Conservation (phyloP, 129 eudicot species). For the Erigeron canadensis region DNA sequence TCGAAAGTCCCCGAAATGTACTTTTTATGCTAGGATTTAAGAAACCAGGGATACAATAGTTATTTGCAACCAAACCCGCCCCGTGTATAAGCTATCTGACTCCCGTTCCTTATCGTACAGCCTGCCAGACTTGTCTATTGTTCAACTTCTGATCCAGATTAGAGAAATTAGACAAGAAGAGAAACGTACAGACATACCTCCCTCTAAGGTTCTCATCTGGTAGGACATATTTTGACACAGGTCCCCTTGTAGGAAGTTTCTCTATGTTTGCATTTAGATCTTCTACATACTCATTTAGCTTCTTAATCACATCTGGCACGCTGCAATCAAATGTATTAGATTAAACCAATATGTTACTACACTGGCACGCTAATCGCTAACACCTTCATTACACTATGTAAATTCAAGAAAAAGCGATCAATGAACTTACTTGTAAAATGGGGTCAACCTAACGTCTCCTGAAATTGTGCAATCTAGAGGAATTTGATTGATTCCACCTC, state of each 20-base stretch:
- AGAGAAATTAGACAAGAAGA: neutral
- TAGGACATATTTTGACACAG: conserved; percentile 82
- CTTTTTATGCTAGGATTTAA: too few relatives aligned
- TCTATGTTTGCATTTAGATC: conserved; percentile 83
- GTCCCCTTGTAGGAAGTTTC: conserved; percentile 73
- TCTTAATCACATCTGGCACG: conserved; percentile 66
- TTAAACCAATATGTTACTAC: neutral
- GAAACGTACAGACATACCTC: conserved; percentile 45
- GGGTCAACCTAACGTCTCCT: conserved; percentile 99
- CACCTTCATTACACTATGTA: neutral
- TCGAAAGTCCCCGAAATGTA: neutral
- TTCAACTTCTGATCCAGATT: neutral
- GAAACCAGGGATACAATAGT: too few relatives aligned
- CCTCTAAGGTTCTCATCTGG: conserved; percentile 92
- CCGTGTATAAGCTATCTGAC: too few relatives aligned
- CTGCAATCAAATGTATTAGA: conserved; percentile 38
- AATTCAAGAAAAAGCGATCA: neutral
- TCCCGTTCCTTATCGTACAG: too few relatives aligned
- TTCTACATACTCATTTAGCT: conserved; percentile 69
- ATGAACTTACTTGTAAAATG: conserved; percentile 70
- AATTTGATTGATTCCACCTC: conserved; percentile 95
- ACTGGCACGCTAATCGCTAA: neutral
- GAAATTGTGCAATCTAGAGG: conserved; percentile 74
- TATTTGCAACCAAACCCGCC: too few relatives aligned
- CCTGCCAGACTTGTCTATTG: neutral